phyloP scores from a whole-genome alignment of 768 basidiomycete genomes.

The Kwoniella bestiolae region DNA sequence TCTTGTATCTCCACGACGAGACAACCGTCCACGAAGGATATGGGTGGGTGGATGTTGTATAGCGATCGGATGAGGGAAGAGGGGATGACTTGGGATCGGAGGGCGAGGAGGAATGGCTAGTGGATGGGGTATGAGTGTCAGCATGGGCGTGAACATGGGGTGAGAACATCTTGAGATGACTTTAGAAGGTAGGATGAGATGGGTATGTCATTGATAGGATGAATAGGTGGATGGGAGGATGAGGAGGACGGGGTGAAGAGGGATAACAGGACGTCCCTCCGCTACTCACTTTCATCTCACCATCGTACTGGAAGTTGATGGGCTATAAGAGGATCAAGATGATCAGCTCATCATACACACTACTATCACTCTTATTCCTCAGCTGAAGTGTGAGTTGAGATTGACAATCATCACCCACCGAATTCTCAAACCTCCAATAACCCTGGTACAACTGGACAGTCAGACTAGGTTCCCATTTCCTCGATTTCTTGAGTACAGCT shows the following conservation, averaged over 20 bases:
- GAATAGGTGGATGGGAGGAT: not conserved
- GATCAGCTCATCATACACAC: not conserved
- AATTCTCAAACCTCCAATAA: constrained; percentile 59
- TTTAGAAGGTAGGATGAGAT: too few relatives aligned
- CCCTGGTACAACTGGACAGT: constrained; percentile 58
- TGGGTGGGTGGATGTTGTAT: constrained; percentile 45
- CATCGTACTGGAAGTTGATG: constrained; percentile 57
- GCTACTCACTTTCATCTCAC: constrained; percentile 57
- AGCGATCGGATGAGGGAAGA: constrained; percentile 56
- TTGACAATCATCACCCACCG: constrained; percentile 44
- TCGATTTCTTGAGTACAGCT: constrained; percentile 57
- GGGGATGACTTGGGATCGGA: constrained; percentile 59
- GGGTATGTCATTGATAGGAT: not conserved
- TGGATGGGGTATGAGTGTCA: not conserved
- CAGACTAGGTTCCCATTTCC: constrained; percentile 57
- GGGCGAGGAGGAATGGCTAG: constrained; percentile 59
- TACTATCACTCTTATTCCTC: too few relatives aligned
- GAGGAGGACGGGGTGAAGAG: not conserved
- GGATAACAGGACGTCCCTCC: not conserved
- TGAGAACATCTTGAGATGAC: too few relatives aligned
- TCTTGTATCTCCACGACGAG: constrained; percentile 61
- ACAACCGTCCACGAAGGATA: constrained; percentile 55
- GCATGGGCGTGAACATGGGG: not conserved
- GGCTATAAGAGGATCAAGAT: constrained; percentile 34
- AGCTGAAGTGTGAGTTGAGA: not conserved